Percentiles rank a stretch among this genome's conserved stretches.
These are phyloP conservation scores for Lyophyllum shimeji DNA, from an alignment of 768 basidiomycete species.

Conservation along the genomic window DNA sequence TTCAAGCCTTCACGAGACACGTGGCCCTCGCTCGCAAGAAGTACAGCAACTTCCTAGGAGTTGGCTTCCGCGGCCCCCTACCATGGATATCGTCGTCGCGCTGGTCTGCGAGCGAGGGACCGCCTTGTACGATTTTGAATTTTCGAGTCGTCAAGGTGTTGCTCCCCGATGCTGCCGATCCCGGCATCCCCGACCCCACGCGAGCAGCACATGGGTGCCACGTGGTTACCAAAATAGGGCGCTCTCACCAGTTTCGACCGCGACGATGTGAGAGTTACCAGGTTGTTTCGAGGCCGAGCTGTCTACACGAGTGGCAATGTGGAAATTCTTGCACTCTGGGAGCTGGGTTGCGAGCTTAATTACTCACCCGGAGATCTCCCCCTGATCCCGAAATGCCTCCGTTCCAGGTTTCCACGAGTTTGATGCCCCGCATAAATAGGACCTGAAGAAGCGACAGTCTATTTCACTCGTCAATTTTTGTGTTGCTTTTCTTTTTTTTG, in stretches of 20 bases:
- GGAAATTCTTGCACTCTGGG: slow-evolving; percentile 9
- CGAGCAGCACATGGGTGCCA: slow-evolving; percentile 35
- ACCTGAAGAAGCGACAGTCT: slow-evolving; percentile 30
- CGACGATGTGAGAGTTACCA: not conserved
- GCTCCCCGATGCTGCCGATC: slow-evolving; percentile 15
- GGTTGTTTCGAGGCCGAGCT: slow-evolving; percentile 5
- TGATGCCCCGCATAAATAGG: slow-evolving; percentile 35
- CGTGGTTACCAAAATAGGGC: slow-evolving; percentile 25
- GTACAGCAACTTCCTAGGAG: not conserved
- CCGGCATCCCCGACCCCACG: slow-evolving; percentile 14
- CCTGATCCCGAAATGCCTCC: slow-evolving; percentile 40
- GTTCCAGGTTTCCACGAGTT: slow-evolving; percentile 35
- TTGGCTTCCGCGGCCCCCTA: not conserved
- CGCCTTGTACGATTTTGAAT: not conserved
- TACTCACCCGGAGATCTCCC: slow-evolving; percentile 38
- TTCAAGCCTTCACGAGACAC: not conserved
- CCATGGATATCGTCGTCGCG: not conserved
- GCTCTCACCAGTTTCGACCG: not conserved
- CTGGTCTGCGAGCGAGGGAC: not conserved
- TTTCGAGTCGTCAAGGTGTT: slow-evolving; percentile 18
- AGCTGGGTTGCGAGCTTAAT: slow-evolving; percentile 15
- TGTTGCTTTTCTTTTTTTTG: slow-evolving; percentile 4
- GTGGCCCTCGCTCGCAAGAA: not conserved
- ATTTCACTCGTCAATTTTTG: slow-evolving; percentile 21
- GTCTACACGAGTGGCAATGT: slow-evolving; percentile 8